Percentiles rank a stretch among this genome's conserved stretches.
phyloP scores from a whole-genome alignment of 164 flowering plant species.

The Vitis amurensis region DNA sequence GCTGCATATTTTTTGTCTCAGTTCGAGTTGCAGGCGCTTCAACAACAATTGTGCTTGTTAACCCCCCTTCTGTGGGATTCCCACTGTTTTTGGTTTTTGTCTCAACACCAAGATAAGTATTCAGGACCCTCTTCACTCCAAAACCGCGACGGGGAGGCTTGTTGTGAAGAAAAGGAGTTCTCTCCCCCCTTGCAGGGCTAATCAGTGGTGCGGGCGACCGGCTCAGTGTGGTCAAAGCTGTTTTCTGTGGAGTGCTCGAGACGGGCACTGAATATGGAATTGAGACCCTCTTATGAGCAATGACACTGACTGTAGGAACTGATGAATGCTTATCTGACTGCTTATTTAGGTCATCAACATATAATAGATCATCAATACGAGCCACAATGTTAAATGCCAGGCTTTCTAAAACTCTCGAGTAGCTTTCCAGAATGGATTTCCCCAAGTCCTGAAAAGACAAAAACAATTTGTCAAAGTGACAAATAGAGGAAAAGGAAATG shows the following conservation, averaged over 20 bases:
- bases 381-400: slow-evolving; percentile 85
- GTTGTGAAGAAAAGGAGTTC: slow-evolving; percentile 53
- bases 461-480: neutral
- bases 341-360: slow-evolving; percentile 81
- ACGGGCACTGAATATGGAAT: slow-evolving; percentile 51
- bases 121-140: slow-evolving; percentile 72
- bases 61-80: slow-evolving; percentile 16
- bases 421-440: slow-evolving; percentile 93
- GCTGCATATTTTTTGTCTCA: too few species aligned
- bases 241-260: slow-evolving; percentile 70
- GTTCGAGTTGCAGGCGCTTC: too few species aligned
- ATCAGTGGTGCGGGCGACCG: slow-evolving; percentile 56
- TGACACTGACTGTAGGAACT: slow-evolving; percentile 47
- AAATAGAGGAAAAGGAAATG: neutral
- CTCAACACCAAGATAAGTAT: slow-evolving; percentile 73
- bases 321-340: slow-evolving; percentile 62
- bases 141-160: slow-evolving; percentile 60
- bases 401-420: slow-evolving; percentile 98
- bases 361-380: slow-evolving; percentile 87
- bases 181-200: slow-evolving; percentile 67
- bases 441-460: slow-evolving; percentile 76
- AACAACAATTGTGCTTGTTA: neutral
- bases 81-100: slow-evolving; percentile 39
- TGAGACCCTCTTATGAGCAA: slow-evolving; percentile 62
- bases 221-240: slow-evolving; percentile 55